These are phyloP conservation scores for Caryopteris hybrid DNA, from an alignment of 305 asterid genomes.

Conservation along the genomic window DNA sequence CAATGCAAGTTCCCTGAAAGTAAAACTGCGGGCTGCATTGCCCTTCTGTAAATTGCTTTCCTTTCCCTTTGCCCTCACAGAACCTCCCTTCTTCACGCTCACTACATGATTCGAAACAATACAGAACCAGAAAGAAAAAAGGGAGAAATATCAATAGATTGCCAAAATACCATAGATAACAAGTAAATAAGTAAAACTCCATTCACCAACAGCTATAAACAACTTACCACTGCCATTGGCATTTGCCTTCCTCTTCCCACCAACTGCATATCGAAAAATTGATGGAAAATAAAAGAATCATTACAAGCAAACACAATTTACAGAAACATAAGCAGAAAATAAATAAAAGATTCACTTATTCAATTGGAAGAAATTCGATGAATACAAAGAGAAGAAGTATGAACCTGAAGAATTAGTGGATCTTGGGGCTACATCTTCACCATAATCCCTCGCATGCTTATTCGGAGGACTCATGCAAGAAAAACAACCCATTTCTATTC, in stretches of 20 bases:
- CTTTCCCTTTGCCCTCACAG: slow-evolving; percentile 30
- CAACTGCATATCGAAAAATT: slow-evolving; percentile 38
- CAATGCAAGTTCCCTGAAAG: slow-evolving; percentile 73
- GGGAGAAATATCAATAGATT: not conserved
- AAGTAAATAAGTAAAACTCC: not conserved
- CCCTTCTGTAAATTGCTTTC: slow-evolving; percentile 37
- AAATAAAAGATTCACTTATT: not conserved
- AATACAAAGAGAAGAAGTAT: not conserved
- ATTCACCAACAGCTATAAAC: not conserved
- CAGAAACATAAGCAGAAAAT: not conserved
- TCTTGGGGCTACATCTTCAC: slow-evolving; percentile 36
- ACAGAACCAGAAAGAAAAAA: too few species aligned
- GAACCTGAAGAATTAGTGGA: slow-evolving; percentile 38
- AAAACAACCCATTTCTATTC: slow-evolving; percentile 54
- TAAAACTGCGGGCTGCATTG: slow-evolving; percentile 64
- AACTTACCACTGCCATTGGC: slow-evolving; percentile 36
- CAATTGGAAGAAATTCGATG: not conserved
- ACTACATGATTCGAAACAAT: slow-evolving; percentile 24
- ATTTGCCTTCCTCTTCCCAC: slow-evolving; percentile 37
- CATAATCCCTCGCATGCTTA: slow-evolving; percentile 46
- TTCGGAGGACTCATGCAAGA: slow-evolving; percentile 42
- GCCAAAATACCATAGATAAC: not conserved
- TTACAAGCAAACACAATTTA: not conserved
- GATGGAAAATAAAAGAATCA: slow-evolving; percentile 10
- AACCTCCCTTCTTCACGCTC: slow-evolving; percentile 33